These are phyloP conservation scores for Glycine latifolia DNA, from an alignment of 306 rosid species.

Conservation along the genomic window DNA sequence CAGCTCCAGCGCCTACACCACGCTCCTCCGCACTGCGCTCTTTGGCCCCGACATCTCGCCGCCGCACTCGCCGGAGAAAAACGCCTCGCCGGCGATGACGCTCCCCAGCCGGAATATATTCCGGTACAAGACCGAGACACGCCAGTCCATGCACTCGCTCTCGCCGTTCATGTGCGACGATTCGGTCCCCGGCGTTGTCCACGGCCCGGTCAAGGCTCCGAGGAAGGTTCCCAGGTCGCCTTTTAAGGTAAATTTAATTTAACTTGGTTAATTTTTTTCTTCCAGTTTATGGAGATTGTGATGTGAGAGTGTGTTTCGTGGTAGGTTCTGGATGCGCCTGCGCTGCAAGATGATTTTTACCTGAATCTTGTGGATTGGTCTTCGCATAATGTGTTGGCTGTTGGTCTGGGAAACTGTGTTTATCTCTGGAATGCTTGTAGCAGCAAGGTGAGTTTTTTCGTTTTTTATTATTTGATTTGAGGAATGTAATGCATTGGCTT, in stretches of 20 bases:
- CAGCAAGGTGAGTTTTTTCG: constrained; percentile 71
- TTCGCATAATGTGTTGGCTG: constrained; percentile 90
- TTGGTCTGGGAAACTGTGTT: constrained; percentile 95
- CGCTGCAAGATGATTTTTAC: constrained; percentile 95
- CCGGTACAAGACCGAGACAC: constrained; percentile 89
- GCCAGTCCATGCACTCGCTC: constrained; percentile 82
- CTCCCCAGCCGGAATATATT: constrained; percentile 84
- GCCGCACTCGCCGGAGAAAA: constrained; percentile 77
- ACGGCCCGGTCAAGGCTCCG: constrained; percentile 76
- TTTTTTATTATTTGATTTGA: background rate
- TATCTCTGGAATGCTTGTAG: constrained; percentile 99
- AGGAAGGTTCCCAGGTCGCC: constrained; percentile 97
- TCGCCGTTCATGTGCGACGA: constrained; percentile 83
- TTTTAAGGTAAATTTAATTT: constrained; percentile 68
- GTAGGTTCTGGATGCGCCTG: constrained; percentile 98
- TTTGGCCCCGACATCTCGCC: constrained; percentile 73
- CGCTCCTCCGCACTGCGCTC: constrained; percentile 78
- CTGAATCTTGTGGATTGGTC: constrained; percentile 99
- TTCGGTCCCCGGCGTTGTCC: constrained; percentile 69
- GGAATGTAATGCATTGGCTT: background rate
- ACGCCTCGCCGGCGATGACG: constrained; percentile 50
- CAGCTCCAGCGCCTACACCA: constrained; percentile 69
- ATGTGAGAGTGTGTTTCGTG: background rate
- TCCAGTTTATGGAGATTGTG: constrained; percentile 21
- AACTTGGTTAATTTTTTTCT: constrained; percentile 20